These are phyloP conservation scores for Beauveria rudraprayagi DNA, from an alignment of 2,329 filamentous ascomycete genomes.

Conservation along the genomic window DNA sequence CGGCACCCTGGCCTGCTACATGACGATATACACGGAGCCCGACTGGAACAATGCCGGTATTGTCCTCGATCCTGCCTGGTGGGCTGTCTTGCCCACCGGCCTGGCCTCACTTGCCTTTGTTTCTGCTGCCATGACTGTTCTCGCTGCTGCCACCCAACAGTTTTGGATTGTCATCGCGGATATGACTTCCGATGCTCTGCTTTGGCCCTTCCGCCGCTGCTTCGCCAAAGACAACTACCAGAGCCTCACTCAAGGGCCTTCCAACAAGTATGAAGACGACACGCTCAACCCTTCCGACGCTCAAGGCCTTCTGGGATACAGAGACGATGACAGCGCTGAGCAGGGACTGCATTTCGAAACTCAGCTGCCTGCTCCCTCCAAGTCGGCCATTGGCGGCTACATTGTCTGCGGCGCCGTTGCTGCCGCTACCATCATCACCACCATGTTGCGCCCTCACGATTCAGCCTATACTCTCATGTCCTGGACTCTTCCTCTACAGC, in stretches of 20 bases:
- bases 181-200: constrained; percentile 6
- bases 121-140: not conserved
- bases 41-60: constrained; percentile 11
- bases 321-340: constrained; percentile 6
- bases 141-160: constrained; percentile 8
- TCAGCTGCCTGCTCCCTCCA: constrained; percentile 15
- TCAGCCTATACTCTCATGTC: constrained; percentile 27
- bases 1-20: constrained; percentile 10
- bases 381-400: constrained; percentile 10
- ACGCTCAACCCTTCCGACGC: not conserved
- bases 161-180: constrained; percentile 8
- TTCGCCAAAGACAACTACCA: not conserved
- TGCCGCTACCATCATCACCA: constrained; percentile 18
- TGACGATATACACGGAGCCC: constrained; percentile 10
- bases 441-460: constrained; percentile 23
- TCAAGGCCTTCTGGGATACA: not conserved
- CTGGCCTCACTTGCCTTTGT: constrained; percentile 10
- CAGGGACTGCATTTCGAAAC: constrained; percentile 10
- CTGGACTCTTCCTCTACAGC: constrained; percentile 26
- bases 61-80: constrained; percentile 11
- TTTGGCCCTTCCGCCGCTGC: constrained; percentile 3
- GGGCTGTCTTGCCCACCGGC: constrained; percentile 9
- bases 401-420: not conserved
- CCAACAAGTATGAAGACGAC: constrained; percentile 9
- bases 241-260: not conserved